These are phyloP conservation scores for Penicillium silybi DNA, from an alignment of 495 filamentous ascomycete species.

Conservation along the genomic window DNA sequence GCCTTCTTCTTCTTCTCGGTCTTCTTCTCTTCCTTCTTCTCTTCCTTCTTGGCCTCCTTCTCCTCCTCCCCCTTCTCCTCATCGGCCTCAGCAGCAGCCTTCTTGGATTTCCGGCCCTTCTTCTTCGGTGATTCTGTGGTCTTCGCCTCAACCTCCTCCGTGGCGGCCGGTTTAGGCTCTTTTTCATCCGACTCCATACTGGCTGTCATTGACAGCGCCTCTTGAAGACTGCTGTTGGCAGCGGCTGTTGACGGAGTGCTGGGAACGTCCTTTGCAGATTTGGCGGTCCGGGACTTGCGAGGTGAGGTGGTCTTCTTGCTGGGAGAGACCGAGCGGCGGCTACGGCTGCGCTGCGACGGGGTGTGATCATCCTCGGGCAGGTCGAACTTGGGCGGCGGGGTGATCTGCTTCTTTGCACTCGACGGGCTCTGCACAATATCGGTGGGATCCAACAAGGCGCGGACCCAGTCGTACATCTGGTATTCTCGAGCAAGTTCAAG, in stretches of 20 bases:
- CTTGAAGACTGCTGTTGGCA: slow-evolving; percentile 48
- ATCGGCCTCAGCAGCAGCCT: slow-evolving; percentile 31
- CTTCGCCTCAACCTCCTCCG: slow-evolving; percentile 24
- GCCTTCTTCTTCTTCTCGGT: slow-evolving; percentile 22
- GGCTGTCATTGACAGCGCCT: slow-evolving; percentile 44
- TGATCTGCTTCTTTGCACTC: slow-evolving; percentile 61
- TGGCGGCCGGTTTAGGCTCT: slow-evolving; percentile 12
- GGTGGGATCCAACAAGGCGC: slow-evolving; percentile 77
- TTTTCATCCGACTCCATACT: slow-evolving; percentile 25
- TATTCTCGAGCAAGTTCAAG: slow-evolving; percentile 82
- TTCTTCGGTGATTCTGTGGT: slow-evolving; percentile 25
- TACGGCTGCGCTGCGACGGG: slow-evolving; percentile 40
- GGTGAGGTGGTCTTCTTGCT: slow-evolving; percentile 59
- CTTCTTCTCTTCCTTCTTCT: slow-evolving; percentile 48
- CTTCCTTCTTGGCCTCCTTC: slow-evolving; percentile 20
- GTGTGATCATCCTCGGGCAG: slow-evolving; percentile 41
- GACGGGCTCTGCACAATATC: slow-evolving; percentile 57
- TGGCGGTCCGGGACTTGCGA: slow-evolving; percentile 66
- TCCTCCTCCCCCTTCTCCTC: slow-evolving; percentile 30
- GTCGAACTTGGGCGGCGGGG: slow-evolving; percentile 65
- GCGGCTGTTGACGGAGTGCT: slow-evolving; percentile 43
- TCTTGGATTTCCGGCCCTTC: slow-evolving; percentile 31
- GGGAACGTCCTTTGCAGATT: slow-evolving; percentile 48
- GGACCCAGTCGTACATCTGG: slow-evolving; percentile 79
- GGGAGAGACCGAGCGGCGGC: slow-evolving; percentile 56